Conservation (phyloP, 331 rosid species). For the Pyrus hybrid region DNA sequence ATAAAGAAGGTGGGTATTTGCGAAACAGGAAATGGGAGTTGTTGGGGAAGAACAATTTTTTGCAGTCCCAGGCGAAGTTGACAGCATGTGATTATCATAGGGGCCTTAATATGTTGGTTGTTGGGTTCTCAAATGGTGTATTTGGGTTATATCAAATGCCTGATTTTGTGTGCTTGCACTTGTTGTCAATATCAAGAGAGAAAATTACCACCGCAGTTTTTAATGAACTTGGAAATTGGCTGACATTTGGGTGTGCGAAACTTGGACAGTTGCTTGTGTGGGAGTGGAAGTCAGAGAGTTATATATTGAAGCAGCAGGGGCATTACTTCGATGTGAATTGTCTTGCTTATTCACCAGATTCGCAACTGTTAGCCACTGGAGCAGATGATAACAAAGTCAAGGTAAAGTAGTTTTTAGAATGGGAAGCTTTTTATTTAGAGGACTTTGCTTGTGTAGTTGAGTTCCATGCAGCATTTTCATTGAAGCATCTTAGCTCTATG, state of each 20-base stretch:
- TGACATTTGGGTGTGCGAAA: conserved; percentile 80
- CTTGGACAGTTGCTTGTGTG: conserved; percentile 94
- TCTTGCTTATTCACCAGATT: conserved; percentile 73
- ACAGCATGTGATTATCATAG: conserved; percentile 77
- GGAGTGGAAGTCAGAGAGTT: conserved; percentile 96
- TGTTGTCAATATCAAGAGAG: conserved; percentile 73
- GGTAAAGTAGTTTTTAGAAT: conserved; percentile 30
- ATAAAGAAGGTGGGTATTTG: conserved; percentile 48
- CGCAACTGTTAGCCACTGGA: conserved; percentile 89
- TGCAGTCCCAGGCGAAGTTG: conserved; percentile 50
- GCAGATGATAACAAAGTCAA: conserved; percentile 98
- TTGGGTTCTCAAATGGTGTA: conserved; percentile 78
- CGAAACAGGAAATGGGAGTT: conserved; percentile 66
- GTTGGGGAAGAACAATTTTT: conserved; percentile 63
- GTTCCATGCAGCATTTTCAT: not conserved
- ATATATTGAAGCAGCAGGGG: conserved; percentile 94
- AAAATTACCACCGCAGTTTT: conserved; percentile 74
- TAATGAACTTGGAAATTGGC: conserved; percentile 88
- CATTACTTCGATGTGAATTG: conserved; percentile 90
- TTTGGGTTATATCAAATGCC: conserved; percentile 92
- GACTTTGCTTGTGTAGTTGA: not conserved
- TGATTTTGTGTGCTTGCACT: conserved; percentile 80
- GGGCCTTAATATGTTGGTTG: conserved; percentile 72
- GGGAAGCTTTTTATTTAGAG: not conserved
- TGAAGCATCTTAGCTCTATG: not conserved